These are phyloP conservation scores for Eucalyptus polybractea DNA, from an alignment of 345 rosid genomes.

Conservation along the genomic window DNA sequence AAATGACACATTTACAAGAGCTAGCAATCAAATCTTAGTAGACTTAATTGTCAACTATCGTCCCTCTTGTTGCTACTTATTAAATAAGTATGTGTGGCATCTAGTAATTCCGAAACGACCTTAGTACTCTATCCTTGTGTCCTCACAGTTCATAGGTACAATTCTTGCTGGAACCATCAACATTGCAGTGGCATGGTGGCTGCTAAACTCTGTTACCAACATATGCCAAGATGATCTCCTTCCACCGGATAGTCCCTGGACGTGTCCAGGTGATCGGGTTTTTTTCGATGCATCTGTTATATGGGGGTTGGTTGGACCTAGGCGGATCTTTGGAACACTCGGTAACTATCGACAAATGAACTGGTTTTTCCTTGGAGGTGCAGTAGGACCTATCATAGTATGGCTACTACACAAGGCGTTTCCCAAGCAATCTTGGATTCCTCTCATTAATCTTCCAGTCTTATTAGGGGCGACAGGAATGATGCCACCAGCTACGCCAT, in stretches of 20 bases:
- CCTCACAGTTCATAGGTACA: constrained; percentile 63
- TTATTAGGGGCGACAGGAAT: constrained; percentile 65
- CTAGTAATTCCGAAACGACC: background rate
- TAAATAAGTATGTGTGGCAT: background rate
- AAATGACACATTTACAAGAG: background rate
- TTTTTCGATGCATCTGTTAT: constrained; percentile 90
- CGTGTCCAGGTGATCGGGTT: constrained; percentile 76
- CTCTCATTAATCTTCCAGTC: constrained; percentile 80
- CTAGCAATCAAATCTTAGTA: background rate
- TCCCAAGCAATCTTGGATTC: constrained; percentile 78
- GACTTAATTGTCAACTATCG: background rate
- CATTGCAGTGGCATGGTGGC: constrained; percentile 80
- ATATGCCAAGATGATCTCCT: constrained; percentile 77
- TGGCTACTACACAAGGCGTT: constrained; percentile 69
- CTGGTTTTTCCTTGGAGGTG: constrained; percentile 85
- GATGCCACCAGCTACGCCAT: constrained; percentile 80
- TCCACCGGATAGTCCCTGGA: constrained; percentile 78
- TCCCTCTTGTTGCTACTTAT: background rate
- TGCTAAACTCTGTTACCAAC: constrained; percentile 49
- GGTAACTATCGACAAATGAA: constrained; percentile 74
- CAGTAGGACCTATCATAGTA: constrained; percentile 59
- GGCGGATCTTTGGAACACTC: constrained; percentile 49
- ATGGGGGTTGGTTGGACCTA: constrained; percentile 89
- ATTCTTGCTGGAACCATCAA: constrained; percentile 79
- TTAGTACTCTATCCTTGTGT: background rate